Base-by-base conservation (phyloP, 2,329 filamentous ascomycete genomes). In the Ophiocordyceps camponoti-floridani region DNA sequence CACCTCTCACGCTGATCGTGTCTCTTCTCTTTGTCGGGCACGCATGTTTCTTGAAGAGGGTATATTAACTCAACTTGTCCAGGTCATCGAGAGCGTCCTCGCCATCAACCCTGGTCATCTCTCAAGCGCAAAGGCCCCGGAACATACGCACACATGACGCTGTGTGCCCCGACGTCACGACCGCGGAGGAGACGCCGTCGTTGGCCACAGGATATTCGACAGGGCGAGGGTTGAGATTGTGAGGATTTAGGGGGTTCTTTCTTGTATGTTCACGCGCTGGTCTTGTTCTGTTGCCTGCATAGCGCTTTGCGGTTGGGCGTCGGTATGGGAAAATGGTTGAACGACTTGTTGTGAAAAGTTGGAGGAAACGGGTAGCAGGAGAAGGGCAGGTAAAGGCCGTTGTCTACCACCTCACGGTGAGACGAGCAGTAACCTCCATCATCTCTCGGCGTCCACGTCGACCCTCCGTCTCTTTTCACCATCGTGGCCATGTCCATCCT, bases 11-110 rank as follows among this genome's bases (percentile, higher is more conserved):
- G n/a, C n/a, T n/a, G n/a, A n/a, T n/a, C n/a, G n/a, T n/a, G n/a
- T 16, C 4, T 37, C 33, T 16, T 37, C 14, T 12, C n/a, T 18
- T 10, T 38, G 7, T 14, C 6, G n/a, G n/a, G n/a, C n/a, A n/a
- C n/a, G n/a, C n/a, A n/a, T n/a, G n/a, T n/a, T n/a, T n/a, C n/a
- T n/a, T n/a, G n/a, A n/a, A n/a, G n/a, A n/a, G n/a, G n/a, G n/a
- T n/a, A n/a, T n/a, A n/a, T n/a, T n/a, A n/a, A n/a, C n/a, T n/a
- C n/a, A n/a, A n/a, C n/a, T n/a, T n/a, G n/a, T n/a, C n/a, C n/a
- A 94, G 87, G 86, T 95, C 40, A 79, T 96, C 11, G 85, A 95
- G 56, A 85, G 82, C 52, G 87, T 95, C 0, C 63, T 96, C 7
- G 78, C 87, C 12, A 82, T 98, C 55, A 98, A 98, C 59, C 89